Base-by-base conservation (phyloP, 1,139 yeast genomes). In the Martiniozyma asiatica region DNA sequence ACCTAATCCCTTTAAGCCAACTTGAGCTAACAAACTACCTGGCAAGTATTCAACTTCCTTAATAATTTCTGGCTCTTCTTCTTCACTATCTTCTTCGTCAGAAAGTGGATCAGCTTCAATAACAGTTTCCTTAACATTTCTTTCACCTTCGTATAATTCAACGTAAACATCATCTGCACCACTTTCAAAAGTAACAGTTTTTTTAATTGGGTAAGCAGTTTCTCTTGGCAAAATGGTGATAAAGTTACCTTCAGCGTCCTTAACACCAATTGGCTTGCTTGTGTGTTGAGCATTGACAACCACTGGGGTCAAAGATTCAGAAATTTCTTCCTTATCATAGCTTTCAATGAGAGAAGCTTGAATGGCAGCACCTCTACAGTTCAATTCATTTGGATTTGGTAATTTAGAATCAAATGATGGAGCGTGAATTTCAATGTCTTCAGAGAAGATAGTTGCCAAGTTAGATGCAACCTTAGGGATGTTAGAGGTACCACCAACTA, bases 281-380 rank as follows among this genome's bases (percentile, higher is more conserved):
- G 85, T 61, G 55, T 92, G 97, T 53, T 85, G 93, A 37, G 95
- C 85, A 63, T 81, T 81, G 43, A 85, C 68, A 38, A 87, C 82
- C 37, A 81, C 71, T 27, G 96, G 92, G 56, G 81, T 80, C 46
- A 78, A 65, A 37, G 94, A 78, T 58, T 85, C 94, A 33, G 67
- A 63, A 47, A 89, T 68, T 60, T 87, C 97, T 33, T 80, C 92
- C 37, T 69, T 82, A 50, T 87, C 97, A 47, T 78, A 84, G 33
- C 73, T 64, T 48, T 82, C 81, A 42, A 87, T 68, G 54, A 92
- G 64, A 25, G 94, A 73, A 31, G 96, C 98, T 66, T 92, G 98
- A 53, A 89, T 69, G 37, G 98, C 96, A 39, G 95, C 94, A 61
- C 99, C 99, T 54, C 94, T 79, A 43, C 94, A 77, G 43, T 79